Percentiles rank a stretch among this genome's conserved stretches.
Conservation (phyloP, 768 basidiomycete genomes). For the Lactifluus echinatus region DNA sequence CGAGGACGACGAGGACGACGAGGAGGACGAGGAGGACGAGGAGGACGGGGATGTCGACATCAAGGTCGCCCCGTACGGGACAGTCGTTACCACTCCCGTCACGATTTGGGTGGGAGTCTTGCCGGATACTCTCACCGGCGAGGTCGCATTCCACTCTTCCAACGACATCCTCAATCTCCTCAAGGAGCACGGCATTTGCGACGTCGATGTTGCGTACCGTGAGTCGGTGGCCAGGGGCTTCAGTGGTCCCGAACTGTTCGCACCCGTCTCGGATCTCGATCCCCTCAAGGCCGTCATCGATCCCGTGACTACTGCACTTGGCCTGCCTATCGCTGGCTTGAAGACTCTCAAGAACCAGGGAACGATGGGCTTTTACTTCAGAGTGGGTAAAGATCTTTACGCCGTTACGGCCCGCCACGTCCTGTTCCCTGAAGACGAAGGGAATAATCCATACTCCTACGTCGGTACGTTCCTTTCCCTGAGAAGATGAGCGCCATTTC, state of each 20-base stretch:
- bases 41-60: slow-evolving; percentile 19
- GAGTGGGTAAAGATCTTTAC: slow-evolving; percentile 26
- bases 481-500: background rate
- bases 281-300: slow-evolving; percentile 31
- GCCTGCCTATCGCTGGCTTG: slow-evolving; percentile 19
- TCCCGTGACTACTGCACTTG: slow-evolving; percentile 30
- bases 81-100: background rate
- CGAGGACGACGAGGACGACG: slow-evolving; percentile 21
- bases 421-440: background rate
- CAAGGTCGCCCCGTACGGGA: slow-evolving; percentile 22
- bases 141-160: slow-evolving; percentile 18
- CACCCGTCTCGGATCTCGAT: slow-evolving; percentile 21
- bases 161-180: slow-evolving; percentile 21
- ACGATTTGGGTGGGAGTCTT: slow-evolving; percentile 8
- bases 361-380: slow-evolving; percentile 33
- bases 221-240: slow-evolving; percentile 19
- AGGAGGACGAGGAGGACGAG: slow-evolving; percentile 22
- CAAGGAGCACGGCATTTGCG: slow-evolving; percentile 7
- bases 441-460: background rate
- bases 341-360: slow-evolving; percentile 29
- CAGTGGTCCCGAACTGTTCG: slow-evolving; percentile 21
- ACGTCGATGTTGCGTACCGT: slow-evolving; percentile 24
- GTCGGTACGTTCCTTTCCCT: slow-evolving; percentile 8
- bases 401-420: slow-evolving; percentile 30
- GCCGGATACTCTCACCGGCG: slow-evolving; percentile 23